These are phyloP conservation scores for Geotrichum histeridarum DNA, from an alignment of 1,139 yeast species.

Conservation along the genomic window DNA sequence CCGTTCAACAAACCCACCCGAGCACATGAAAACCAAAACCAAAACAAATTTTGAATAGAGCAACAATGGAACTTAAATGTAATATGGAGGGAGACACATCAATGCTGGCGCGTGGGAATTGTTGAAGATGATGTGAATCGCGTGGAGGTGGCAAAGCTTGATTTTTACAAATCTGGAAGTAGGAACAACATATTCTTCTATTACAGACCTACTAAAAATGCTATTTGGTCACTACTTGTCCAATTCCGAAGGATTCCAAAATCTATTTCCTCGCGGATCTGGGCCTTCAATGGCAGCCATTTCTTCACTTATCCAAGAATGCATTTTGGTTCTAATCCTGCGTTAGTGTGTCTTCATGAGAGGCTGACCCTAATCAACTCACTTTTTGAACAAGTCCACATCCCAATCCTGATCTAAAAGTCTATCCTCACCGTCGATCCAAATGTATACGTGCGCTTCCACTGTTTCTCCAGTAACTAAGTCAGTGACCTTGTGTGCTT, in stretches of 20 bases:
- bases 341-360: neutral
- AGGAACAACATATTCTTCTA: too few relatives aligned
- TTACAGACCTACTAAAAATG: too few relatives aligned
- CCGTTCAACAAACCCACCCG: too few relatives aligned
- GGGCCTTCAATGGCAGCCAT: constrained; percentile 10
- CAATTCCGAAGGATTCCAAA: constrained; percentile 7
- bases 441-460: constrained; percentile 28
- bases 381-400: constrained; percentile 10
- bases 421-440: constrained; percentile 24
- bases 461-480: constrained; percentile 19
- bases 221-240: neutral
- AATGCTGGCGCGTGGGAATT: too few relatives aligned
- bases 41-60: too few relatives aligned
- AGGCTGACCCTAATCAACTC: neutral
- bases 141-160: too few relatives aligned
- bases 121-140: too few relatives aligned
- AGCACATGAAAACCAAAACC: too few relatives aligned
- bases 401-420: constrained; percentile 11
- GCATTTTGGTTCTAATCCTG: constrained; percentile 9
- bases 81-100: too few relatives aligned
- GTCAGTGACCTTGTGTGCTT: constrained; percentile 25
- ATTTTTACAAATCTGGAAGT: too few relatives aligned
- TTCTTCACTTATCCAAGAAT: constrained; percentile 13
- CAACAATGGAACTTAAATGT: too few relatives aligned
- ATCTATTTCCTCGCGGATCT: constrained; percentile 10